phyloP scores from a whole-genome alignment of 2,329 filamentous ascomycete species.

The Byssochlamys sp. region DNA sequence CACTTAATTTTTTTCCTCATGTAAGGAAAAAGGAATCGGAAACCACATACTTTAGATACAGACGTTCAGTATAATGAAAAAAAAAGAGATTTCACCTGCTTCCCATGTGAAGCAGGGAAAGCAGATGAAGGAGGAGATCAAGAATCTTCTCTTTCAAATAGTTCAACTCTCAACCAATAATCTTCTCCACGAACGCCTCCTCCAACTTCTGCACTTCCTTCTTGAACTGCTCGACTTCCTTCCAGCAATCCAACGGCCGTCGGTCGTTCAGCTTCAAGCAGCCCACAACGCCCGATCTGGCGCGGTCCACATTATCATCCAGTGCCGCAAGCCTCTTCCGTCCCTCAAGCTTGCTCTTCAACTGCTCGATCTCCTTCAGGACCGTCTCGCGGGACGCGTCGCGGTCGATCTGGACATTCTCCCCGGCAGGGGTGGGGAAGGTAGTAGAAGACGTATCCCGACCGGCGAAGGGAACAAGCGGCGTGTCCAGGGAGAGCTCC shows the following conservation, averaged over 20 bases:
- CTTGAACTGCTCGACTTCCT: slow-evolving; percentile 85
- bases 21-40: not conserved
- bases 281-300: slow-evolving; percentile 64
- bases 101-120: not conserved
- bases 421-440: slow-evolving; percentile 11
- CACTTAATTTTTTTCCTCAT: not conserved
- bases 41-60: not conserved
- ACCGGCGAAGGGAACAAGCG: slow-evolving; percentile 35
- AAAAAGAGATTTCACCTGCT: not conserved
- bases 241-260: slow-evolving; percentile 85
- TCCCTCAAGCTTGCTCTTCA: slow-evolving; percentile 51
- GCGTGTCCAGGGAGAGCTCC: slow-evolving; percentile 29
- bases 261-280: slow-evolving; percentile 79
- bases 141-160: not conserved
- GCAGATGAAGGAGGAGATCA: not conserved
- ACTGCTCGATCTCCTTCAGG: slow-evolving; percentile 47
- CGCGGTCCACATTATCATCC: slow-evolving; percentile 62
- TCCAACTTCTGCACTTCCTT: slow-evolving; percentile 77
- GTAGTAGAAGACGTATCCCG: slow-evolving; percentile 15
- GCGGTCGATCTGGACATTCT: slow-evolving; percentile 22
- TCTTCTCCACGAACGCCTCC: slow-evolving; percentile 76
- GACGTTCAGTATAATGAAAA: not conserved
- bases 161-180: slow-evolving; percentile 36
- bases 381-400: slow-evolving; percentile 45
- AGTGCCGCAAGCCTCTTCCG: slow-evolving; percentile 53